Conservation (phyloP, 352 stramenopile genomes). For the Phytophthora niederhauseri region DNA sequence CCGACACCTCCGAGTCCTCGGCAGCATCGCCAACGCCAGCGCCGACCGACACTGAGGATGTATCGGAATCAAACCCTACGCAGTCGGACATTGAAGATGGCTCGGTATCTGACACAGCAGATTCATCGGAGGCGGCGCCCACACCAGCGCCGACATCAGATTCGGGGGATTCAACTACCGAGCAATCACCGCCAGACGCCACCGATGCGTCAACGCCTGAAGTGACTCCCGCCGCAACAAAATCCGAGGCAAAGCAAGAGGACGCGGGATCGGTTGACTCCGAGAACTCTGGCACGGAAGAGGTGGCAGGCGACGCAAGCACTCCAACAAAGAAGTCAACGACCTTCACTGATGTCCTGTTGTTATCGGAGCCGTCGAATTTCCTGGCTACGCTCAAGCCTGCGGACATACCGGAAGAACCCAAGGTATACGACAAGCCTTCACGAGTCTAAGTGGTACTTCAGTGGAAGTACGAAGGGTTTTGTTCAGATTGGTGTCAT, state of each 20-base stretch:
- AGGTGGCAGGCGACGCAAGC: conserved; percentile 5
- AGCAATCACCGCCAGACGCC: background rate
- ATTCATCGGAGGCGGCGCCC: background rate
- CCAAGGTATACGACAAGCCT: conserved; percentile 24
- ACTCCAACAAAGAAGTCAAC: conserved; percentile 19
- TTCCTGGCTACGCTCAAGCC: conserved; percentile 31
- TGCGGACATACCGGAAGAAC: conserved; percentile 19
- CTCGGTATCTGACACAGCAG: background rate
- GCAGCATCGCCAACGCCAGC: background rate
- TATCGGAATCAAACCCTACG: background rate
- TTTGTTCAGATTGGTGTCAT: background rate
- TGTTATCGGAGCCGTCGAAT: conserved; percentile 26
- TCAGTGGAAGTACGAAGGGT: too few species aligned
- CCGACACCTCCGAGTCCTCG: background rate
- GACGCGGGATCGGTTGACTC: conserved; percentile 1
- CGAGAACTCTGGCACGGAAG: conserved; percentile 2
- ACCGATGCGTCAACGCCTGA: conserved; percentile 7
- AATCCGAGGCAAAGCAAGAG: conserved; percentile 10
- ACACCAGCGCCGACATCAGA: conserved; percentile 11
- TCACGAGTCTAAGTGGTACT: conserved; percentile 6
- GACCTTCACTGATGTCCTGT: conserved; percentile 16
- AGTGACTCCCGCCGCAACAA: conserved; percentile 20
- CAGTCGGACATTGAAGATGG: background rate
- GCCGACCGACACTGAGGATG: conserved; percentile 1
- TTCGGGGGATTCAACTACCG: background rate